phyloP scores from a whole-genome alignment of 805 yeast species.

The Jamesozyma jinghongensis region DNA sequence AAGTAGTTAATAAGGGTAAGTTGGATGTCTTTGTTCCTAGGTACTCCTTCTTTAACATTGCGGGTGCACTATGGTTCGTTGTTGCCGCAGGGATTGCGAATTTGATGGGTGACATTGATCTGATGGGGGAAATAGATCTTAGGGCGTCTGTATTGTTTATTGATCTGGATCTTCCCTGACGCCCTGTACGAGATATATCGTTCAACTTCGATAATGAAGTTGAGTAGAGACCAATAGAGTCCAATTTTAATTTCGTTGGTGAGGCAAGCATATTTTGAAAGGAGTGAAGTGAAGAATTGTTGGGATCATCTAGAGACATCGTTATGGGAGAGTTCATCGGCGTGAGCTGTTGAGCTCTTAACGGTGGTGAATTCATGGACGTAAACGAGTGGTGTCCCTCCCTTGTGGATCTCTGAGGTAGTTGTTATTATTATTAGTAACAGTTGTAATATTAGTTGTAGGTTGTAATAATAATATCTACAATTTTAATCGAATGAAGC shows the following conservation, averaged over 20 bases:
- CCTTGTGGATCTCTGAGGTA: too few species aligned
- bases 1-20: conserved; percentile 19
- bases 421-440: too few species aligned
- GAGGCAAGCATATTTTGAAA: conserved; percentile 18
- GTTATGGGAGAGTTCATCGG: conserved; percentile 25
- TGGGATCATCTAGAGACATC: conserved; percentile 22
- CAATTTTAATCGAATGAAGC: too few species aligned
- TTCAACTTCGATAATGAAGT: conserved; percentile 29
- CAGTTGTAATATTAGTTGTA: too few species aligned
- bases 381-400: too few species aligned
- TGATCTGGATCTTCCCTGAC: conserved; percentile 7
- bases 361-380: conserved; percentile 18
- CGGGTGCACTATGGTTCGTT: conserved; percentile 16
- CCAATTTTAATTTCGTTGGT: conserved; percentile 24
- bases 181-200: conserved; percentile 16
- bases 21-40: conserved; percentile 6
- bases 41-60: conserved; percentile 27
- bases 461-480: too few species aligned
- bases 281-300: conserved; percentile 4
- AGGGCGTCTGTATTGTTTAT: conserved; percentile 19
- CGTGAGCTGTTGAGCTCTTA: conserved; percentile 21
- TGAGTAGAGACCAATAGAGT: conserved; percentile 16
- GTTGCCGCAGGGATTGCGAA: conserved; percentile 1
- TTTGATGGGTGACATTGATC: conserved; percentile 7
- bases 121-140: conserved; percentile 24